Percentiles rank a stretch among this genome's conserved stretches.
phyloP scores from a whole-genome alignment of 768 basidiomycete species.

The Suillus spraguei region DNA sequence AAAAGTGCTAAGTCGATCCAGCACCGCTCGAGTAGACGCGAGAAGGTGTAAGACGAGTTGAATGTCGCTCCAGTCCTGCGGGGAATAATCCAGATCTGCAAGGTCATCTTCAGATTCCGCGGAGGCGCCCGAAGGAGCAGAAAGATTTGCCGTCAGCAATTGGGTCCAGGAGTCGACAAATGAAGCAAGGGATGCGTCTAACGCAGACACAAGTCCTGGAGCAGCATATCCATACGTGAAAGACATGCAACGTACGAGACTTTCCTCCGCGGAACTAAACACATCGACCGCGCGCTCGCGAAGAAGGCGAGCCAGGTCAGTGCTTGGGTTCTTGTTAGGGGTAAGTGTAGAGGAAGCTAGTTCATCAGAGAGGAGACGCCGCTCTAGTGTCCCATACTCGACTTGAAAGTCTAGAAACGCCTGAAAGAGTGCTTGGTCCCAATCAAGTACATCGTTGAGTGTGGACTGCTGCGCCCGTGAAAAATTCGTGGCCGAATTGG shows the following conservation, averaged over 20 bases:
- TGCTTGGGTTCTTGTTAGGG: constrained; percentile 35
- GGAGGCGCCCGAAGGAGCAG: constrained; percentile 29
- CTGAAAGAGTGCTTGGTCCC: constrained; percentile 93
- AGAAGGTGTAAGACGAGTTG: constrained; percentile 83
- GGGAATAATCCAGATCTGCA: constrained; percentile 81
- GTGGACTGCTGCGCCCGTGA: constrained; percentile 12
- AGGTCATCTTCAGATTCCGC: constrained; percentile 59
- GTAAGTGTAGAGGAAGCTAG: constrained; percentile 44
- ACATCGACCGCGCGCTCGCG: constrained; percentile 77
- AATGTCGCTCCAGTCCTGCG: constrained; percentile 88
- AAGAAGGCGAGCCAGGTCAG: constrained; percentile 55
- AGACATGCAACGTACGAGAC: constrained; percentile 66
- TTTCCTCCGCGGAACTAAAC: constrained; percentile 79
- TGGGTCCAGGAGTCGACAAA: constrained; percentile 71
- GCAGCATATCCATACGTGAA: constrained; percentile 93
- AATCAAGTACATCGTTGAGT: constrained; percentile 52
- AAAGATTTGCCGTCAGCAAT: constrained; percentile 42
- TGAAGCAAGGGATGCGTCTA: constrained; percentile 69
- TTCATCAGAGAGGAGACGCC: constrained; percentile 61
- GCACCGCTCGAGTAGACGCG: constrained; percentile 73
- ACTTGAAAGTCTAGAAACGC: constrained; percentile 92
- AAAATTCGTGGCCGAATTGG: constrained; percentile 31
- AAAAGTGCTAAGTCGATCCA: constrained; percentile 66
- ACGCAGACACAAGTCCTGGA: constrained; percentile 67
- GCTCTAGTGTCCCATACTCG: constrained; percentile 82